Evolutionary conservation across 2,329 filamentous ascomycete species (phyloP).

Genomic region (Xenosphaeropsis pyriputrescens): DNA sequence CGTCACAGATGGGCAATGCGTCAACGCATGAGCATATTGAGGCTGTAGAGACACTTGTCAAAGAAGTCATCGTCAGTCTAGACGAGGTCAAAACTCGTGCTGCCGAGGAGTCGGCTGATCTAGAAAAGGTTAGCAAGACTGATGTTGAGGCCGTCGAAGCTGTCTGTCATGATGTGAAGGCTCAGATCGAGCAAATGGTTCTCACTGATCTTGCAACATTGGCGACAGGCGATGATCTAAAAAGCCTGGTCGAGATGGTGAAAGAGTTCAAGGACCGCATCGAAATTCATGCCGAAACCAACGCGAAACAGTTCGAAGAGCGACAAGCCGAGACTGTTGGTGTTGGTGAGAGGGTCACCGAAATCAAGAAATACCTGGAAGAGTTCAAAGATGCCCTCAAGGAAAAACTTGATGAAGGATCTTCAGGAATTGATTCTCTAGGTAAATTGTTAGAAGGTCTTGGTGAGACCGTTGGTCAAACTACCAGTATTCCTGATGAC

Average conservation of each 20-base stretch:
- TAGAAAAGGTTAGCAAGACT: constrained; percentile 59
- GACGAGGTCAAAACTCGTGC: constrained; percentile 50
- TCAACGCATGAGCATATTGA: constrained; percentile 69
- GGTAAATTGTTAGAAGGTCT: constrained; percentile 55
- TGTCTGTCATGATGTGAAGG: constrained; percentile 74
- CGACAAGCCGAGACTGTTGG: constrained; percentile 72
- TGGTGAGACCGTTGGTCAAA: constrained; percentile 44
- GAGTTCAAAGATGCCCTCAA: constrained; percentile 67
- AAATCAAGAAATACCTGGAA: constrained; percentile 63
- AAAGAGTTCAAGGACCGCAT: constrained; percentile 57
- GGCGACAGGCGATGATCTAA: constrained; percentile 63
- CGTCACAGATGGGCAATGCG: constrained; percentile 51
- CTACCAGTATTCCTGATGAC: constrained; percentile 41
- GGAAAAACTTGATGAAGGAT: constrained; percentile 62
- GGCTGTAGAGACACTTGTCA: constrained; percentile 62
- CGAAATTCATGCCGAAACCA: constrained; percentile 55
- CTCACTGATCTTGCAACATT: constrained; percentile 56
- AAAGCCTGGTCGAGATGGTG: constrained; percentile 53
- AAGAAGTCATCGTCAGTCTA: constrained; percentile 59
- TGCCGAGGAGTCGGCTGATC: constrained; percentile 25
- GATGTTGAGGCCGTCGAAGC: constrained; percentile 73
- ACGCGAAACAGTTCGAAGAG: constrained; percentile 67
- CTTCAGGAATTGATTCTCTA: constrained; percentile 56
- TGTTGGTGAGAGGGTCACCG: constrained; percentile 62
- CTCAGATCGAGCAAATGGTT: constrained; percentile 57